Conservation (phyloP, 2,329 filamentous ascomycete genomes). For the Thielaviopsis ethacetica region DNA sequence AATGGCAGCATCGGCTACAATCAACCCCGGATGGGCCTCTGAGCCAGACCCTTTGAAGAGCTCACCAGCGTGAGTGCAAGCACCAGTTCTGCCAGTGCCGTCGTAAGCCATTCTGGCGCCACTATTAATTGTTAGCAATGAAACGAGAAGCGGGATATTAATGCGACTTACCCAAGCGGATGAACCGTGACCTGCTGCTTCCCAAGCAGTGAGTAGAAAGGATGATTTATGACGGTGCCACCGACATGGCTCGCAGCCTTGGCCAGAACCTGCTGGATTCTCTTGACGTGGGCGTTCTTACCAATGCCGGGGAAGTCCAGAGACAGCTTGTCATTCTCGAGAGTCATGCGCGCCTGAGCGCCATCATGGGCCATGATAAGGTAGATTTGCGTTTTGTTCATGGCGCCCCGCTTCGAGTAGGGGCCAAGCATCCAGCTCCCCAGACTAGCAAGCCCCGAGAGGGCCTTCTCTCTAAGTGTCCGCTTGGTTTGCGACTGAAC, state of each 20-base stretch:
- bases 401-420: slow-evolving; percentile 36
- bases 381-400: slow-evolving; percentile 46
- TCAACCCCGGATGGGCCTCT: slow-evolving; percentile 38
- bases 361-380: slow-evolving; percentile 52
- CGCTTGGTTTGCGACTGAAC: slow-evolving; percentile 21
- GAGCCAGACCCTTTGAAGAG: slow-evolving; percentile 36
- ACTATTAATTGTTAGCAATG: slow-evolving; percentile 17
- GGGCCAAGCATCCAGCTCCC: slow-evolving; percentile 42
- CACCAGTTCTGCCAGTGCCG: slow-evolving; percentile 38
- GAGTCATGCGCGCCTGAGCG: slow-evolving; percentile 41
- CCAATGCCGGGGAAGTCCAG: slow-evolving; percentile 44
- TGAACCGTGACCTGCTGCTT: slow-evolving; percentile 48
- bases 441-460: slow-evolving; percentile 29
- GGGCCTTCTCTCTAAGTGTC: slow-evolving; percentile 25
- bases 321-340: slow-evolving; percentile 42
- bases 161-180: slow-evolving; percentile 36
- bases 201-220: slow-evolving; percentile 38
- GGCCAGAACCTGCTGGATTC: slow-evolving; percentile 34
- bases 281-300: slow-evolving; percentile 35
- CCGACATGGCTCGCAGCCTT: slow-evolving; percentile 40
- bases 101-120: slow-evolving; percentile 47
- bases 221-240: slow-evolving; percentile 42
- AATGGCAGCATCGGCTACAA: slow-evolving; percentile 44
- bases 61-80: slow-evolving; percentile 44
- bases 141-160: background rate